Conservation (phyloP, 352 stramenopile species). For the Phytophthora hybrid region DNA sequence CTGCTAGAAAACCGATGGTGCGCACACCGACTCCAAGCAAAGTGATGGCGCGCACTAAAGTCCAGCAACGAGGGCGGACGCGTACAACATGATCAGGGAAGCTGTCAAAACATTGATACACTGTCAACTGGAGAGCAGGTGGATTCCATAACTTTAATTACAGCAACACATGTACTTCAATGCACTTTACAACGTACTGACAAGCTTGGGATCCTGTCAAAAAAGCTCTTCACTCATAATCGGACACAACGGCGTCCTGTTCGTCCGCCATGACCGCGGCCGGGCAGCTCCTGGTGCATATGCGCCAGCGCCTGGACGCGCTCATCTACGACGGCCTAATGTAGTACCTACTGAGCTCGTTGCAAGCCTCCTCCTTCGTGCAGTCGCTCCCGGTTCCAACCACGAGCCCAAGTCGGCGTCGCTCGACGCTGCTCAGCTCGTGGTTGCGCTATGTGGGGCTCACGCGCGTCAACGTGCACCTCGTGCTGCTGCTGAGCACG, state of each 20-base stretch:
- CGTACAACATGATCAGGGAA: no score
- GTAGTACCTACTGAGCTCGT: conserved; percentile 50
- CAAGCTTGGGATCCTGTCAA: neutral
- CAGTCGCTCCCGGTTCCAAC: conserved; percentile 3
- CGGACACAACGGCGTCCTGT: neutral
- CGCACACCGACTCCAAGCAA: no score
- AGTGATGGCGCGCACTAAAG: no score
- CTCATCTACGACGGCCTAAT: conserved; percentile 59
- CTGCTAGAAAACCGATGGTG: no score
- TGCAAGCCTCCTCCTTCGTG: conserved; percentile 39
- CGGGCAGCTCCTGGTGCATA: conserved; percentile 49
- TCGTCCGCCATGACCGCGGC: conserved; percentile 21
- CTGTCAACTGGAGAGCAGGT: no score
- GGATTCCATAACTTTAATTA: no score
- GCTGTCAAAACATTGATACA: no score
- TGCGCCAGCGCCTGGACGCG: conserved; percentile 61
- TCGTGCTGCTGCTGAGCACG: conserved; percentile 56
- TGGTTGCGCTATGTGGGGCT: conserved; percentile 47
- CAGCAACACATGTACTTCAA: no score
- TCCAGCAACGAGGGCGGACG: no score
- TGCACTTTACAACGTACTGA: neutral
- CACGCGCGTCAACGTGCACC: conserved; percentile 52
- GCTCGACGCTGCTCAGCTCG: conserved; percentile 10
- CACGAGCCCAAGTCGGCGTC: conserved; percentile 34
- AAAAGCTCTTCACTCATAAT: neutral